phyloP scores from a whole-genome alignment of 805 yeast genomes.

The Cyberlindnera nakhonratchasimensis region DNA sequence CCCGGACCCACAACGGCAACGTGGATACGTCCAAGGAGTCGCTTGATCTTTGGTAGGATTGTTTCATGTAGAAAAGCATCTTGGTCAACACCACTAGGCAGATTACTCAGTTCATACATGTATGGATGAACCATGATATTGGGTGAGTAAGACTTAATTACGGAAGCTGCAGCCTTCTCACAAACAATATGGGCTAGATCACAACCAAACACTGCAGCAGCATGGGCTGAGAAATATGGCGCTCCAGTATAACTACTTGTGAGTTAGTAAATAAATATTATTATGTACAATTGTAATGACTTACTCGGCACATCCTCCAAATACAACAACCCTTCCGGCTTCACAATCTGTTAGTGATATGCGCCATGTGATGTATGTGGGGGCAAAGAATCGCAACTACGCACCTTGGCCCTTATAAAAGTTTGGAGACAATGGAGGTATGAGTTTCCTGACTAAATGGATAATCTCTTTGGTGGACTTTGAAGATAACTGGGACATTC shows the following conservation, averaged over 20 bases:
- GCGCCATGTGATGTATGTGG: not conserved
- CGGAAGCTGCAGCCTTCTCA: constrained; percentile 69
- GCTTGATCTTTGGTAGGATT: constrained; percentile 53
- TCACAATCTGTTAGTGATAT: not conserved
- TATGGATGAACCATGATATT: constrained; percentile 97
- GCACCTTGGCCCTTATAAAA: constrained; percentile 84
- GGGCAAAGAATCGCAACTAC: constrained; percentile 9
- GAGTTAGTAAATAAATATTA: constrained; percentile 7
- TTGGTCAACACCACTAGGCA: constrained; percentile 14
- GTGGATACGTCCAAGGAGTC: constrained; percentile 64
- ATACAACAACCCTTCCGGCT: constrained; percentile 77
- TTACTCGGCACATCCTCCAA: constrained; percentile 90
- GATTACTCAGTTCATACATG: constrained; percentile 44
- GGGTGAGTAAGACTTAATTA: constrained; percentile 86
- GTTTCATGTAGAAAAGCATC: constrained; percentile 35
- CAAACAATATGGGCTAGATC: constrained; percentile 91
- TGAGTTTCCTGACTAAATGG: constrained; percentile 46
- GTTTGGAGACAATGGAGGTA: constrained; percentile 71
- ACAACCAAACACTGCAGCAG: constrained; percentile 80
- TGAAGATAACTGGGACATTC: constrained; percentile 15
- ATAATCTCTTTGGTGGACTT: constrained; percentile 38
- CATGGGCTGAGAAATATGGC: constrained; percentile 85
- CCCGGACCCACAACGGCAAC: constrained; percentile 93
- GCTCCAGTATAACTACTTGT: constrained; percentile 81
- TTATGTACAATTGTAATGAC: constrained; percentile 13